Evolutionary conservation across 2,329 filamentous ascomycete species (phyloP).

Genomic region (Mariannaea sp.): DNA sequence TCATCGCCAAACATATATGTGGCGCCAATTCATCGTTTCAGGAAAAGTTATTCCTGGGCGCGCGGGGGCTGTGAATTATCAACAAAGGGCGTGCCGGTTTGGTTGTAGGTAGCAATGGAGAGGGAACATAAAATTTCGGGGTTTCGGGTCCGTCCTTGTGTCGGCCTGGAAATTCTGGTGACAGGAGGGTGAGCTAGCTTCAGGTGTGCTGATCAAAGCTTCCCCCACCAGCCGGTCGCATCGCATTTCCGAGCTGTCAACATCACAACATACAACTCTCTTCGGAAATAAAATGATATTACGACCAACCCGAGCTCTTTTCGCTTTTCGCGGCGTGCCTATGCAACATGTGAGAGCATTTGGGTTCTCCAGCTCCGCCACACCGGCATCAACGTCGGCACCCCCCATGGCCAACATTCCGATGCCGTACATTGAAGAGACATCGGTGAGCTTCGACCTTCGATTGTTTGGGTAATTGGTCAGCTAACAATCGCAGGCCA

Average conservation of each 20-base stretch:
- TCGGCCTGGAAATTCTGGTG: conserved; percentile 27
- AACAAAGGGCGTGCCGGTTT: too few relatives aligned
- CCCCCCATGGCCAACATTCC: conserved; percentile 52
- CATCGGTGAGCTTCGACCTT: conserved; percentile 42
- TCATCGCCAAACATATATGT: conserved; percentile 34
- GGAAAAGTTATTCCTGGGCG: conserved; percentile 1
- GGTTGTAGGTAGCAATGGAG: too few relatives aligned
- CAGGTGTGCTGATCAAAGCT: conserved; percentile 23
- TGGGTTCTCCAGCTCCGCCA: conserved; percentile 46
- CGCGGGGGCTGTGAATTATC: too few relatives aligned
- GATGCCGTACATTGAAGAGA: conserved; percentile 61
- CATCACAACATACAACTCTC: conserved; percentile 2
- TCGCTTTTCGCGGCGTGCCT: conserved; percentile 44
- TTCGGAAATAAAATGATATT: conserved; percentile 42
- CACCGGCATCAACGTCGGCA: conserved; percentile 28
- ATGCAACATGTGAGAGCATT: conserved; percentile 48
- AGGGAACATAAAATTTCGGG: too few relatives aligned
- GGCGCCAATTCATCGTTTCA: conserved; percentile 26
- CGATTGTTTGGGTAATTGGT: neutral
- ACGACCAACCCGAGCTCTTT: conserved; percentile 36
- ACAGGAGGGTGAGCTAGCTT: conserved; percentile 25
- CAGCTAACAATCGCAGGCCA: conserved; percentile 60
- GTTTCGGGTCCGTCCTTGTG: too few relatives aligned
- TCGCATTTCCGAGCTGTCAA: conserved; percentile 8
- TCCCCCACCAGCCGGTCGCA: conserved; percentile 32